Percentiles rank a stretch among this genome's conserved stretches.
Evolutionary conservation across 75 land plant genomes (phyloP).

Genomic region (Ceratopteris richardii): DNA sequence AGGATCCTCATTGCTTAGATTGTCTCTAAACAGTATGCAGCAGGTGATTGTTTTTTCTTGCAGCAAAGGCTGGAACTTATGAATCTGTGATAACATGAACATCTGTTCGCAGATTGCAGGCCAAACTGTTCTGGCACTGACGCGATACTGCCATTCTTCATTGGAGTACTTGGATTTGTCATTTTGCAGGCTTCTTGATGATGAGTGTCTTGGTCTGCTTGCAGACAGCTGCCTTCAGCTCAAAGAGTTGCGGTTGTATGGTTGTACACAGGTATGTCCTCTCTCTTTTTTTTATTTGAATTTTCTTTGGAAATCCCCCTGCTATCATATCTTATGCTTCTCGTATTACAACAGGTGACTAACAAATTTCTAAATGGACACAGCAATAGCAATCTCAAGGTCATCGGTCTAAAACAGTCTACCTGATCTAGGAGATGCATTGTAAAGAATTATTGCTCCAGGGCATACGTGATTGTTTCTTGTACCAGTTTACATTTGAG

Average conservation of each 20-base stretch:
- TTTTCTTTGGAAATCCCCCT: no score
- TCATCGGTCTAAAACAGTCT: slow-evolving; percentile 26
- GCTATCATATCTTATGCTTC: no score
- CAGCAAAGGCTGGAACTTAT: no score
- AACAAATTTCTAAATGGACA: slow-evolving; percentile 47
- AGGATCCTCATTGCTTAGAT: slow-evolving; percentile 35
- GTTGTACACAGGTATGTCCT: slow-evolving; percentile 66
- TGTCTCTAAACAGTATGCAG: slow-evolving; percentile 48
- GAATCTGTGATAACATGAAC: no score
- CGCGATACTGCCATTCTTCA: slow-evolving; percentile 17
- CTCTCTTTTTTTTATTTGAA: not conserved
- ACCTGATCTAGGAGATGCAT: no score
- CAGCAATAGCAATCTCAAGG: slow-evolving; percentile 43
- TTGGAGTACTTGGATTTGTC: slow-evolving; percentile 52
- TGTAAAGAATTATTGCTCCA: not conserved
- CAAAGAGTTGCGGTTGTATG: slow-evolving; percentile 46
- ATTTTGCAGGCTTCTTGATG: slow-evolving; percentile 57
- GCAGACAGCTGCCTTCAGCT: slow-evolving; percentile 49
- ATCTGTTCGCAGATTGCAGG: slow-evolving; percentile 49
- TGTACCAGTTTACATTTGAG: no score
- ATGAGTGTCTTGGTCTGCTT: slow-evolving; percentile 64
- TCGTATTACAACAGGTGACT: slow-evolving; percentile 45
- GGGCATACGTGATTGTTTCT: slow-evolving; percentile 2
- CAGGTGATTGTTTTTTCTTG: slow-evolving; percentile 30
- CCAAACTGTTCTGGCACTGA: slow-evolving; percentile 49